A percentile compares a stretch with the other conserved stretches of the same genome.
phyloP scores from a whole-genome alignment of 805 yeast species.

The Saccharomycopsis sp. region DNA sequence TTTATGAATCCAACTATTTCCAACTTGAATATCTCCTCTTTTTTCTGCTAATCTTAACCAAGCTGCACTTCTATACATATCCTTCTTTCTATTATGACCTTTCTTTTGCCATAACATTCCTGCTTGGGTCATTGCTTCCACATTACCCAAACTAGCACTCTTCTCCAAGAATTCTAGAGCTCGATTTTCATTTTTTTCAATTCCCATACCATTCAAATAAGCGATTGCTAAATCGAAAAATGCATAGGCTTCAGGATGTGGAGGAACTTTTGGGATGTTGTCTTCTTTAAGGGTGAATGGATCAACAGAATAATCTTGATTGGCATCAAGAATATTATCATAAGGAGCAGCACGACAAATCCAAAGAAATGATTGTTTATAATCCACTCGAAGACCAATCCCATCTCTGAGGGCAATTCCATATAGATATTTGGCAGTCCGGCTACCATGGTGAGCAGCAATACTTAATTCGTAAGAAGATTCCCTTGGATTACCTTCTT shows the following conservation, averaged over 20 bases:
- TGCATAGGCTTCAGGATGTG: slow-evolving; percentile 39
- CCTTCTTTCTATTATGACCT: slow-evolving; percentile 44
- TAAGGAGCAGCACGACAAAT: slow-evolving; percentile 41
- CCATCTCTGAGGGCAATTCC: slow-evolving; percentile 60
- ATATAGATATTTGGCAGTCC: slow-evolving; percentile 59
- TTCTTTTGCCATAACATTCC: slow-evolving; percentile 59
- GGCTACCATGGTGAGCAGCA: slow-evolving; percentile 52
- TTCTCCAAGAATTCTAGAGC: slow-evolving; percentile 53
- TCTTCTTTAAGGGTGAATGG: slow-evolving; percentile 26
- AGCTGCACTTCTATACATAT: slow-evolving; percentile 51
- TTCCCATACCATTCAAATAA: slow-evolving; percentile 48
- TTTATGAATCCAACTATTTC: slow-evolving; percentile 69
- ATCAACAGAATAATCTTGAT: slow-evolving; percentile 22
- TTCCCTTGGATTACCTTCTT: slow-evolving; percentile 39
- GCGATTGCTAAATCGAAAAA: slow-evolving; percentile 54
- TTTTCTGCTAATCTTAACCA: slow-evolving; percentile 60
- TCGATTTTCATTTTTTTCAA: slow-evolving; percentile 38
- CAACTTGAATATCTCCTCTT: slow-evolving; percentile 50
- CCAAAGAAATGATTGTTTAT: slow-evolving; percentile 47
- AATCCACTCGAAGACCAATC: slow-evolving; percentile 53
- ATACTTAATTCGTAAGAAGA: slow-evolving; percentile 58
- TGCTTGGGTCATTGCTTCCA: slow-evolving; percentile 58
- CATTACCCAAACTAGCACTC: slow-evolving; percentile 58
- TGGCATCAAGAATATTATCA: slow-evolving; percentile 21
- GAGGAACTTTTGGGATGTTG: slow-evolving; percentile 27